These are phyloP conservation scores for Paramecium primaurelia DNA, from an alignment of 73 alveolate genomes.

Conservation along the genomic window DNA sequence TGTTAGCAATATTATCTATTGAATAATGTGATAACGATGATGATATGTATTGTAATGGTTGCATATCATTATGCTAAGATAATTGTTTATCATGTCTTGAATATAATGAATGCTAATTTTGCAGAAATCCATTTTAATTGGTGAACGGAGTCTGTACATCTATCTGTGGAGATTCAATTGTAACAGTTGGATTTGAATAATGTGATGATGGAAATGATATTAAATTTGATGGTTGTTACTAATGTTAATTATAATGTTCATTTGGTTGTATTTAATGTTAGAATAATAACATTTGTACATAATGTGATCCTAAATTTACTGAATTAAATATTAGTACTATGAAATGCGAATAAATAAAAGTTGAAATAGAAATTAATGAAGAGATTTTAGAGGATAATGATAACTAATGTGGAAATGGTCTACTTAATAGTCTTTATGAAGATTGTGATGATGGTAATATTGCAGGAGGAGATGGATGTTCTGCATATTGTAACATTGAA, in stretches of 20 bases:
- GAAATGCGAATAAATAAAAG: neutral
- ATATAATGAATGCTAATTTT: neutral
- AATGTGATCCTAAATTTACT: neutral
- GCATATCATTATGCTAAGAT: neutral
- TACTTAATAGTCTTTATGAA: neutral
- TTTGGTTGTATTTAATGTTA: neutral
- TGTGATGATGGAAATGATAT: neutral
- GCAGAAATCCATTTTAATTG: neutral
- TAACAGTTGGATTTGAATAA: neutral
- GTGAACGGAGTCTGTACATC: neutral
- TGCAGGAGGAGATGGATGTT: neutral
- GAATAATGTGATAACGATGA: neutral
- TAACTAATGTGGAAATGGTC: neutral
- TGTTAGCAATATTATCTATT: no score
- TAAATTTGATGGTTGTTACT: neutral
- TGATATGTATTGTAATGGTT: neutral
- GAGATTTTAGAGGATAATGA: neutral
- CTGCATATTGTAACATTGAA: neutral
- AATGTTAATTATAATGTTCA: neutral
- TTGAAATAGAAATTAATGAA: neutral
- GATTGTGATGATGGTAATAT: neutral
- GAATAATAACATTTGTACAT: neutral
- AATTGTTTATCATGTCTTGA: neutral
- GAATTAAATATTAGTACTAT: neutral
- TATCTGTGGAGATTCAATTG: neutral